phyloP scores from a whole-genome alignment of 2,329 filamentous ascomycete species.

The Apiospora marii region DNA sequence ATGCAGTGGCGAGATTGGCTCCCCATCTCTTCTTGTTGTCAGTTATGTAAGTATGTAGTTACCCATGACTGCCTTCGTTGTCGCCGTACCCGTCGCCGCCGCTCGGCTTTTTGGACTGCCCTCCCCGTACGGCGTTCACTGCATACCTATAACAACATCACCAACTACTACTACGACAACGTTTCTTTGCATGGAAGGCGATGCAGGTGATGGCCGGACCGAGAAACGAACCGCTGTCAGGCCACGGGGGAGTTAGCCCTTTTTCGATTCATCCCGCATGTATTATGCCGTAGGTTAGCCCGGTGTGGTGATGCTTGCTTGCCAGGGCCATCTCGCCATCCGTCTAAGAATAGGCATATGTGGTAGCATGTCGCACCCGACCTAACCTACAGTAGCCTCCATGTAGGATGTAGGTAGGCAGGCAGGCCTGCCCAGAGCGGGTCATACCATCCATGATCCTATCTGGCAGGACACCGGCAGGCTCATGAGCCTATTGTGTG shows the following conservation, averaged over 20 bases:
- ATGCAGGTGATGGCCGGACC: neutral
- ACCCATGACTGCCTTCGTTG: slow-evolving; percentile 2
- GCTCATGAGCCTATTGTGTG: neutral
- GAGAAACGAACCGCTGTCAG: slow-evolving; percentile 7
- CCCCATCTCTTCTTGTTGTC: neutral
- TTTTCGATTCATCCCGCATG: slow-evolving; percentile 9
- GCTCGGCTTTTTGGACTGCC: neutral
- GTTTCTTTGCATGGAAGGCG: neutral
- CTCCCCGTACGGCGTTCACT: neutral
- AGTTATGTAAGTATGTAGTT: no score
- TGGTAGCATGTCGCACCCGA: neutral
- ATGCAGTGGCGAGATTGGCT: slow-evolving; percentile 1
- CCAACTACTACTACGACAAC: neutral
- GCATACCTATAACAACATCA: neutral
- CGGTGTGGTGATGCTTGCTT: slow-evolving; percentile 12
- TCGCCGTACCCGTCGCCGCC: neutral
- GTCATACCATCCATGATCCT: neutral
- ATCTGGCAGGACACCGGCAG: slow-evolving; percentile 1
- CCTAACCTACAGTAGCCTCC: neutral
- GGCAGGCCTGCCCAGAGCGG: neutral
- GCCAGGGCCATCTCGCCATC: neutral
- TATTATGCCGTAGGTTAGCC: slow-evolving; percentile 3
- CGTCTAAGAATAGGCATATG: slow-evolving; percentile 18
- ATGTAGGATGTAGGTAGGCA: neutral
- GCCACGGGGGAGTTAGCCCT: neutral